Conservation (phyloP, 2,329 filamentous ascomycete species). For the Fusarium lyarnte region DNA sequence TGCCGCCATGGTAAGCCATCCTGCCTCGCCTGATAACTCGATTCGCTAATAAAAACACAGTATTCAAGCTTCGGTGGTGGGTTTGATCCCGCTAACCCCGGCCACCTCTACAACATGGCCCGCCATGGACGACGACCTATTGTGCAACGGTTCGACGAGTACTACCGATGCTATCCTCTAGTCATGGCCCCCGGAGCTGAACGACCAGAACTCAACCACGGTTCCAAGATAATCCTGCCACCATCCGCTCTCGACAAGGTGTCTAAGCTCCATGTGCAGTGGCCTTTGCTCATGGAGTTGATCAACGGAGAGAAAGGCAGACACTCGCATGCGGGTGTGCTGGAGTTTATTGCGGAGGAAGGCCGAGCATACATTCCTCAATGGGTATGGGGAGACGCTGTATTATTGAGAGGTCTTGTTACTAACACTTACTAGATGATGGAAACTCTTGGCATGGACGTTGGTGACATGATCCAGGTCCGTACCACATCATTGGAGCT, state of each 20-base stretch:
- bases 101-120: conserved; percentile 60
- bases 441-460: conserved; percentile 88
- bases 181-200: conserved; percentile 93
- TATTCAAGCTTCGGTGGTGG: conserved; percentile 54
- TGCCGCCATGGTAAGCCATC: conserved; percentile 35
- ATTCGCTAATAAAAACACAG: conserved; percentile 10
- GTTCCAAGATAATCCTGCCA: conserved; percentile 98
- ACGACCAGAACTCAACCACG: conserved; percentile 89
- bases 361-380: conserved; percentile 95
- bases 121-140: conserved; percentile 58
- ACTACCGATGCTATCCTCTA: conserved; percentile 96
- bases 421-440: conserved; percentile 74
- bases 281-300: conserved; percentile 96
- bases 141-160: conserved; percentile 91
- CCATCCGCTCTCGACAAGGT: conserved; percentile 96
- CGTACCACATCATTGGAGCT: conserved; percentile 93
- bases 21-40: background rate
- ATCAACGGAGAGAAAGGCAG: conserved; percentile 84
- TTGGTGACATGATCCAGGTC: conserved; percentile 93
- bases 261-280: conserved; percentile 93
- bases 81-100: conserved; percentile 59
- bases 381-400: conserved; percentile 70
- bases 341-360: conserved; percentile 98
- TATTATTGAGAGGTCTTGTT: background rate
- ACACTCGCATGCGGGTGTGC: conserved; percentile 90